phyloP scores from a whole-genome alignment of 2,329 filamentous ascomycete species.

The Pyrenophora tritici-repentis region DNA sequence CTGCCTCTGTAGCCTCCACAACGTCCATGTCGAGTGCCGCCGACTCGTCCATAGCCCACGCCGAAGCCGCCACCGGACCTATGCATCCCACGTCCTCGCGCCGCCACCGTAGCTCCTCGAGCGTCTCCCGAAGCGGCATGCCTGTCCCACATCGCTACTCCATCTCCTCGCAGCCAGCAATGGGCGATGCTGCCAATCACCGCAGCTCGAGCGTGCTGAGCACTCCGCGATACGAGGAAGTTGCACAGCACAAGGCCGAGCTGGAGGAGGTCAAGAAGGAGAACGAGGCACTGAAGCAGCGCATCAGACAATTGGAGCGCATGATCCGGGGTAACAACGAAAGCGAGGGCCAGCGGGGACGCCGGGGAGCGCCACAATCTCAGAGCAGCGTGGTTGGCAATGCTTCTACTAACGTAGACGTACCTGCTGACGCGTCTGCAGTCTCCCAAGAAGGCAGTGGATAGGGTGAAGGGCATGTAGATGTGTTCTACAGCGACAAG shows the following conservation, averaged over 20 bases:
- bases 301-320: conserved; percentile 55
- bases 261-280: conserved; percentile 56
- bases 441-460: conserved; percentile 13
- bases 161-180: conserved; percentile 37
- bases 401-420: conserved; percentile 7
- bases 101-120: conserved; percentile 62
- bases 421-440: conserved; percentile 3
- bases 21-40: conserved; percentile 44
- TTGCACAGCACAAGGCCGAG: conserved; percentile 51
- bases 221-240: conserved; percentile 50
- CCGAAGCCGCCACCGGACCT: conserved; percentile 51
- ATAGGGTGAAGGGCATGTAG: conserved; percentile 12
- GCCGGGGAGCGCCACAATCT: conserved; percentile 30
- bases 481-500: too few relatives aligned
- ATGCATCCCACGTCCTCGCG: conserved; percentile 59
- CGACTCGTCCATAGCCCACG: conserved; percentile 53
- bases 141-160: conserved; percentile 42
- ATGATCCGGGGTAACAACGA: conserved; percentile 38
- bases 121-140: conserved; percentile 50
- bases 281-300: conserved; percentile 54
- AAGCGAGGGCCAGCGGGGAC: conserved; percentile 38
- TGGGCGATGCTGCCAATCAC: conserved; percentile 24
- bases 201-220: conserved; percentile 44
- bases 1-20: conserved; percentile 66
- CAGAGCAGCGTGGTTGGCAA: conserved; percentile 11